A percentile compares a stretch with the other conserved stretches of the same genome.
These are phyloP conservation scores for Zygnema circumcarinatum DNA, from an alignment of 139 green algal genomes.

Conservation along the genomic window DNA sequence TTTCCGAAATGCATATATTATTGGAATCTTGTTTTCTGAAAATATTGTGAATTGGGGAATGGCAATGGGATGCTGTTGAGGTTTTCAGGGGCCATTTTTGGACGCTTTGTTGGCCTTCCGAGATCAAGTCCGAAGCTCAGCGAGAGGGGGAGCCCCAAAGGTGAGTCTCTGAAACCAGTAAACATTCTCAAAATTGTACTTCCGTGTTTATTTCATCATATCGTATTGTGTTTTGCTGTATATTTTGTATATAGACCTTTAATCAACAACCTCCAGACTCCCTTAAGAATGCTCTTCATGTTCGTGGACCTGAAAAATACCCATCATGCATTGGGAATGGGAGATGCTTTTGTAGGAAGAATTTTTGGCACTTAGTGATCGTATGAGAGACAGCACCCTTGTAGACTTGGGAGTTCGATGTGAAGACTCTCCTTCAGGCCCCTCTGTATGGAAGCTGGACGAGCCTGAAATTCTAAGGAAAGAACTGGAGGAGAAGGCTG, in stretches of 20 bases:
- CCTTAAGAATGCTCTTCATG: neutral
- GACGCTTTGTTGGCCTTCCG: conserved; percentile 83
- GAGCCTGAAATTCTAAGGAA: conserved; percentile 79
- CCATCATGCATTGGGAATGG: neutral
- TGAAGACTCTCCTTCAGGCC: conserved; percentile 82
- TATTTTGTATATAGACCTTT: neutral
- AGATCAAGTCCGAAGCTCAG: conserved; percentile 70
- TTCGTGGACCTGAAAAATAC: neutral
- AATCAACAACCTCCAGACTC: neutral
- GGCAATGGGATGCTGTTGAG: conserved; percentile 1
- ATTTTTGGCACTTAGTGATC: conserved; percentile 78
- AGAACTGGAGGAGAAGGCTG: conserved; percentile 67
- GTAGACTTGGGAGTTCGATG: conserved; percentile 88
- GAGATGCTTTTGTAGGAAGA: conserved; percentile 15
- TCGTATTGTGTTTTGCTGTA: neutral
- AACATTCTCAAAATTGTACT: neutral
- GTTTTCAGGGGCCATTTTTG: conserved; percentile 64
- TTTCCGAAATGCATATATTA: neutral
- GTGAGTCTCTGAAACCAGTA: neutral
- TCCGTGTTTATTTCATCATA: neutral
- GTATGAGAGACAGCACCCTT: conserved; percentile 82
- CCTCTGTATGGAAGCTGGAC: conserved; percentile 90
- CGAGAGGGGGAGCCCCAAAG: conserved; percentile 23
- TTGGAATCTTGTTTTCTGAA: neutral
- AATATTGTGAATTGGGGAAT: neutral